Evolutionary conservation across 257 asterid genomes (phyloP).

Genomic region (Nicotiana obtusifolia): DNA sequence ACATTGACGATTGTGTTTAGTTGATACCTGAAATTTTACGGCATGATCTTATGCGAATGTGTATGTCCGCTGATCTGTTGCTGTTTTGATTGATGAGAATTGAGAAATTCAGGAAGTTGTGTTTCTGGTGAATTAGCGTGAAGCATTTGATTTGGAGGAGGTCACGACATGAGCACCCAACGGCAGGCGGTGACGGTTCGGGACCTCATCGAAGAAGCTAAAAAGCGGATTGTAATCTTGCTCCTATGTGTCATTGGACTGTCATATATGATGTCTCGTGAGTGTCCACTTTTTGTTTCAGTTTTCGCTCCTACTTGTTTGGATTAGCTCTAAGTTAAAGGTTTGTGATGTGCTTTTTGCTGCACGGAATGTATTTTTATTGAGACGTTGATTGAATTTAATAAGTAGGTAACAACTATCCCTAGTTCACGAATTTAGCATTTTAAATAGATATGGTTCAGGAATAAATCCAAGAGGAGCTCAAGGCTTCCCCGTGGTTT

Average conservation of each 20-base stretch:
- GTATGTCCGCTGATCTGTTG: background rate
- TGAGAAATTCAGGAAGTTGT: conserved; percentile 6
- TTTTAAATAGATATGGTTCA: background rate
- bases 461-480: background rate
- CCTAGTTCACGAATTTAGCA: background rate
- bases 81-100: conserved; percentile 3
- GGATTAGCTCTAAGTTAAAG: background rate
- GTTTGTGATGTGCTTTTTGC: background rate
- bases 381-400: background rate
- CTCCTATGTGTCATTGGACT: conserved; percentile 43
- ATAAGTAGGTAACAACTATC: background rate
- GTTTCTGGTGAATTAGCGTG: background rate
- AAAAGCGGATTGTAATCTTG: conserved; percentile 41
- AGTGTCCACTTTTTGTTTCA: conserved; percentile 8
- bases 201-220: conserved; percentile 51
- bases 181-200: conserved; percentile 26
- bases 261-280: conserved; percentile 49
- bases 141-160: conserved; percentile 11
- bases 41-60: background rate
- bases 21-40: background rate
- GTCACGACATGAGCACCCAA: conserved; percentile 32
- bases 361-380: background rate
- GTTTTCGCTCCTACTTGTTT: background rate
- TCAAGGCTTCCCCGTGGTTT: background rate
- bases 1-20: background rate